Base-by-base conservation (phyloP, 139 green algal species). In the Chlamydomonas applanata region DNA sequence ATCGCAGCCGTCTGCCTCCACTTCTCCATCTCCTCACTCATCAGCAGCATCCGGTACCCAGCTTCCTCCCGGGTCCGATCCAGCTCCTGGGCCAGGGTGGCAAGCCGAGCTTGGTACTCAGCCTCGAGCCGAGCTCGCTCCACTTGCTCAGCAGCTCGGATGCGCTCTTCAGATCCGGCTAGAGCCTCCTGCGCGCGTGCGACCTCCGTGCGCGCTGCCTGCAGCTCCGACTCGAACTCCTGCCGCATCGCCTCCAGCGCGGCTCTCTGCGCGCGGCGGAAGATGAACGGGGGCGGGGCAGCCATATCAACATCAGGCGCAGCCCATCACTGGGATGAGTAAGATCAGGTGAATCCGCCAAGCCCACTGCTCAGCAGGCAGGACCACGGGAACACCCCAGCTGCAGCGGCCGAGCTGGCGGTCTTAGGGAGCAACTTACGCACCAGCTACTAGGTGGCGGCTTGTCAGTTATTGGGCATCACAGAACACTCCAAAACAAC, bases 1-100 rank as follows among this genome's bases (percentile, higher is more conserved):
- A 87, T 36, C 29, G 86, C 46, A 24, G 89, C 89, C 73, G 91
- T 85, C 69, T 87, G 85, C 69, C 84, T 80, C 89, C 89, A 94
- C 46, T 84, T 86, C 36, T 80, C 75, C 80, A 89, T 83, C 69
- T 89, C 80, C 4, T 79, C 34, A 32, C 63, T 35, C 74, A 72
- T 74, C 32, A 77, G 2, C 61, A 82, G 53, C 7, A 52, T 69
- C 17, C 61, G 76, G 49, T 82, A 76, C 9, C 16, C 22, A 25
- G 74, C 27, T 59, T 85, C 82, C 74, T 80, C 53, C 25, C 75
- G 57, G 36, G 52, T 77, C 32, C 75, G 60, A 2, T 81, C 75
- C 64, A 89, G 27, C 63, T 90, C 82, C 2, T 72, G 36, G 54
- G 74, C 67, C 73, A 91, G 63, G 16, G 44, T 57, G 1, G n/a